A percentile compares a stretch with the other conserved stretches of the same genome.
Evolutionary conservation across 805 yeast species (phyloP).

Genomic region (Nakazawaea ambrosiae): DNA sequence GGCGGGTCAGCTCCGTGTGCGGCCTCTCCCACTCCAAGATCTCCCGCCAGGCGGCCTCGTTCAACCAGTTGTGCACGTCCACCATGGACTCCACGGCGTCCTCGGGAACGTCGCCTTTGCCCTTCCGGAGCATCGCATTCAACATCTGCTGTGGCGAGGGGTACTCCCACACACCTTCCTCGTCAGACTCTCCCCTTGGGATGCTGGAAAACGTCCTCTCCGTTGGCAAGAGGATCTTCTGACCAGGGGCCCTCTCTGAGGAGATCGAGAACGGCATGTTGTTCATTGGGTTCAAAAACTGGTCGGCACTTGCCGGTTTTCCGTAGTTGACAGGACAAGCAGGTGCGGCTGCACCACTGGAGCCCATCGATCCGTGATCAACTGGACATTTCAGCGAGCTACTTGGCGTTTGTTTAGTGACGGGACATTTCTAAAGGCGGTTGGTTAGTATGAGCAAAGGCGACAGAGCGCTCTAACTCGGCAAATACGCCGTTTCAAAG

Average conservation of each 20-base stretch:
- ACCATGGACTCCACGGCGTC: slow-evolving; percentile 97
- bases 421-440: background rate
- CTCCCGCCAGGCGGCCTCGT: slow-evolving; percentile 97
- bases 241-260: slow-evolving; percentile 69
- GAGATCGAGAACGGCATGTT: slow-evolving; percentile 80
- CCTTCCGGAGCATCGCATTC: slow-evolving; percentile 94
- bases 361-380: slow-evolving; percentile 16
- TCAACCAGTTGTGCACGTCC: slow-evolving; percentile 89
- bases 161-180: slow-evolving; percentile 90
- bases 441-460: too few relatives aligned
- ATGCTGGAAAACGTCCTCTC: slow-evolving; percentile 79
- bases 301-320: slow-evolving; percentile 22
- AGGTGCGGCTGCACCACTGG: slow-evolving; percentile 14
- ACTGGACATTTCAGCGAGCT: slow-evolving; percentile 18
- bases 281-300: slow-evolving; percentile 67
- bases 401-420: background rate
- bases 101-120: slow-evolving; percentile 86
- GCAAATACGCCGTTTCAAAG: too few relatives aligned
- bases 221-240: slow-evolving; percentile 69
- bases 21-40: slow-evolving; percentile 86
- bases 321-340: slow-evolving; percentile 25
- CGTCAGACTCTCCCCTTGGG: slow-evolving; percentile 66
- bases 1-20: slow-evolving; percentile 45
- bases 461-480: too few relatives aligned
- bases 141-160: slow-evolving; percentile 99